Evolutionary conservation across 768 basidiomycete genomes (phyloP), one percentile per base, ranked within the genome.

Genomic region (Rhodosporidiobolus odoratus): DNA sequence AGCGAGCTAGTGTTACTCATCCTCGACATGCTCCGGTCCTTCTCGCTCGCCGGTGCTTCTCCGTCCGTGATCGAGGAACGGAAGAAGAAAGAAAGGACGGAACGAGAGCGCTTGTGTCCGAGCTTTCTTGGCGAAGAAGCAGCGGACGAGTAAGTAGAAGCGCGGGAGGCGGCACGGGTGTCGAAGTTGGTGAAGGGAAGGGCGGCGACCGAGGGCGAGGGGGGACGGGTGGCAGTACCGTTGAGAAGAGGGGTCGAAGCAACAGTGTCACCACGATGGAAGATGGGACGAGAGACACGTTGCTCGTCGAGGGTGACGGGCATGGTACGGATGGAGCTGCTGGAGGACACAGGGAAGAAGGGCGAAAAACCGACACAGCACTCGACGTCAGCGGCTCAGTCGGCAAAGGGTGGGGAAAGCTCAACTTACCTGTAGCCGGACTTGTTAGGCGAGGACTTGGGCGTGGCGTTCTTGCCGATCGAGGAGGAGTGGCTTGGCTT

Each of bases 51-150:
- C 52, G 35, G 19, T 19, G 30, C 7, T 23, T 27, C 61, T 35
- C 38, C 15, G 9, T n/a, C 57, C 38, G 25, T 50, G 19, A 27
- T 3, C 27, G 40, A 25, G 35, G 6, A 30, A 1, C 62, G 40
- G 32, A 63, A 65, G 62, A 74, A 66, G 66, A 70, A 67, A 17
- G 69, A 74, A 0, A 74, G 12, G 47, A 65, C 61, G 23, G 62
- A 65, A 16, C 66, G 65, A 13, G 64, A 66, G 23, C 72, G 67
- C 43, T 66, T 58, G 47, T 65, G 64, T 10, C 25, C 5, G 38
- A 17, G 41, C n/a, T 52, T n/a, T 21, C 6, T n/a, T 7, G 48
- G 12, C 12, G 25, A 25, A 19, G 64, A n/a, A 35, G 41, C 25
- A 27, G n/a, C 8, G n/a, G 38, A 0, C 0, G 54, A 62, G 41